Evolutionary conservation across 2,329 filamentous ascomycete species (phyloP), one percentile per base, ranked within the genome.

Genomic region (Pyrenophora teres): DNA sequence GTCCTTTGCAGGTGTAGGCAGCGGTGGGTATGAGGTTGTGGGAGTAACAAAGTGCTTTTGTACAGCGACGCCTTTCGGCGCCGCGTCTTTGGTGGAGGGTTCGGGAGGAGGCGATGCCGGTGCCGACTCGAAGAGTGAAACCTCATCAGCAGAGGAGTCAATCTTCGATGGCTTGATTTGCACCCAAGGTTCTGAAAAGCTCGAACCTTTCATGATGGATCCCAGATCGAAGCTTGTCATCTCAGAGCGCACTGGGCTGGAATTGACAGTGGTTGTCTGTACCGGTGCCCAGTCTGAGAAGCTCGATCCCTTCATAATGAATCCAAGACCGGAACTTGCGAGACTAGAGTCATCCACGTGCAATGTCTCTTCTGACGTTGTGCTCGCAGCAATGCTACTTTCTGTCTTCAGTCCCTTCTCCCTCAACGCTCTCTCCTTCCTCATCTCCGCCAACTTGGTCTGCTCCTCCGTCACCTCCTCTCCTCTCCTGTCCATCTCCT

Each of bases 401-500:
- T 59, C 30, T 56, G 52, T 56, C 57, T 52, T 64, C 40, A 71
- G 73, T 25, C 75, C 75, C 70, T 76, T 76, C 69, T 78, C 81
- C 69, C 76, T 79, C 68, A 83, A 62, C 0, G 77, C 78, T 48
- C 76, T 76, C 57, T 80, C 78, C 52, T 77, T 78, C 63, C 77
- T 75, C 56, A 77, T 74, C 56, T 81, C 79, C 50, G 80, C 81
- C 56, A 76, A 76, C 52, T 76, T 75, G 40, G 70, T 67, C 25
- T 77, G 76, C 38, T 77, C 69, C 40, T 73, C 74, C 30, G 81
- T 78, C 18, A 80, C 77, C 41, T 80, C 77, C 42, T 74, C 63
- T 77, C 83, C 74, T 76, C 86, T 71, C 79, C 81, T 69, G 59
- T 81, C 75, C 66, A 87, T 71, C 32, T 77, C 76, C 50, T 74